Percentiles rank a stretch among this genome's conserved stretches.
These are phyloP conservation scores for Reutealis trisperma DNA, from an alignment of 345 rosid species.

Conservation along the genomic window DNA sequence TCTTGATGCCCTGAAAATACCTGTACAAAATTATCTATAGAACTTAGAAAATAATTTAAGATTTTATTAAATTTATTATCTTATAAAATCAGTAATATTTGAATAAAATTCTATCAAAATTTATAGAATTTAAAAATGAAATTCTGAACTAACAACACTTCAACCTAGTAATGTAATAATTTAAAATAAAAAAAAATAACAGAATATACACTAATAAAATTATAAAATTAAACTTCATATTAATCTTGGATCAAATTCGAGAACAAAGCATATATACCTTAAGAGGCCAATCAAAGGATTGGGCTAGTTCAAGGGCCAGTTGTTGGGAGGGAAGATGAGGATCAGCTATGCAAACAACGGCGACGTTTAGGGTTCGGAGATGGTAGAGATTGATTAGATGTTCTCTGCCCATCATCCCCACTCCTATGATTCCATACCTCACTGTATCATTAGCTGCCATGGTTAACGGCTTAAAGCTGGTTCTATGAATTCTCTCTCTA, in stretches of 20 bases:
- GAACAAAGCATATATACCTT: constrained; percentile 37
- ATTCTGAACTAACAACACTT: too few species aligned
- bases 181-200: neutral
- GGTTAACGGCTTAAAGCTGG: neutral
- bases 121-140: too few species aligned
- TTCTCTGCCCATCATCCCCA: constrained; percentile 99
- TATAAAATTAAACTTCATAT: too few species aligned
- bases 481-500: too few species aligned
- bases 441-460: constrained; percentile 30
- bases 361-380: constrained; percentile 61
- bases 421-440: constrained; percentile 83
- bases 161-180: too few species aligned
- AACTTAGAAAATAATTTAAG: too few species aligned
- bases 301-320: constrained; percentile 57
- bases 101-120: too few species aligned
- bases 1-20: constrained; percentile 77
- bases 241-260: too few species aligned
- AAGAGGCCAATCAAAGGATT: constrained; percentile 62
- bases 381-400: constrained; percentile 87
- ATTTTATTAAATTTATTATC: too few species aligned
- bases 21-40: constrained; percentile 26
- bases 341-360: constrained; percentile 74
- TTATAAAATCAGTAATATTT: too few species aligned
- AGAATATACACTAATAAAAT: too few species aligned
- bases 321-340: constrained; percentile 78